A percentile compares a stretch with the other conserved stretches of the same genome.
Evolutionary conservation across 345 rosid species (phyloP).

Genomic region (Erucastrum elatum): DNA sequence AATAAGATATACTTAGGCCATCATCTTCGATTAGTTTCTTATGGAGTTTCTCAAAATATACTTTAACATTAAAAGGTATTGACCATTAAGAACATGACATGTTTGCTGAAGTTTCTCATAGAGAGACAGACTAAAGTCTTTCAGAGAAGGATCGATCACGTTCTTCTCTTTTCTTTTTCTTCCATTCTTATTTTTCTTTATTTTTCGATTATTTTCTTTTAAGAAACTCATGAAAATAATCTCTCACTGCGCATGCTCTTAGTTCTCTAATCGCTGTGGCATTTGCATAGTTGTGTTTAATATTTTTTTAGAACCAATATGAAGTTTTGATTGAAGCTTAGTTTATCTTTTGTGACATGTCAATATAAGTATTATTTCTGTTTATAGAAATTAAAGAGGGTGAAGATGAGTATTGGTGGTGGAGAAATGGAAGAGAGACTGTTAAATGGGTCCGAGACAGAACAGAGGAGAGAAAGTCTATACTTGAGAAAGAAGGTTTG

Average conservation of each 20-base stretch:
- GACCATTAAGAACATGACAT: neutral
- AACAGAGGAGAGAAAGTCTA: conserved; percentile 26
- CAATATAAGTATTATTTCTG: neutral
- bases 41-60: neutral
- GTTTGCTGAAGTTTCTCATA: neutral
- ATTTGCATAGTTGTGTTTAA: neutral
- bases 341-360: neutral
- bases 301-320: neutral
- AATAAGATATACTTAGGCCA: neutral
- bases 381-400: neutral
- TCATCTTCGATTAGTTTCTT: neutral
- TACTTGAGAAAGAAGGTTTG: conserved; percentile 31
- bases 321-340: neutral
- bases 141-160: neutral
- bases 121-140: neutral
- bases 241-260: neutral
- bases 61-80: neutral
- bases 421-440: conserved; percentile 41
- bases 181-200: neutral
- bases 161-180: neutral
- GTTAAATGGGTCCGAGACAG: conserved; percentile 27
- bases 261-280: neutral
- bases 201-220: neutral
- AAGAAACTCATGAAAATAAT: neutral
- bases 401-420: conserved; percentile 19